Evolutionary conservation across 805 yeast genomes (phyloP), one percentile per base, ranked within the genome.

Genomic region (Cyberlindnera petersonii): DNA sequence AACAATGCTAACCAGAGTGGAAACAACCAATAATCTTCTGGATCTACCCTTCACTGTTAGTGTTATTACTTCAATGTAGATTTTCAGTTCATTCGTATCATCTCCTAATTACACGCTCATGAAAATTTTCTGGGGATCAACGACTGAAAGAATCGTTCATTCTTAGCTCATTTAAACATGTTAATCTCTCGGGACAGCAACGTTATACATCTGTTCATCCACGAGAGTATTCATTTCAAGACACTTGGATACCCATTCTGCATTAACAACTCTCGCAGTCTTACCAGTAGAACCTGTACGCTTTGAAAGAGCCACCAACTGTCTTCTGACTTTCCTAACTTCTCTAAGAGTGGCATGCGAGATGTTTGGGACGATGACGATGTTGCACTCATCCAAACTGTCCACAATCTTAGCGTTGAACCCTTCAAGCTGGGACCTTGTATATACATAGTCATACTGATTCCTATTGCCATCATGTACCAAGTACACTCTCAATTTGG

Each of bases 361-460:
- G 35, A 22, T 35, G 35, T 40, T 30, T 9, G 60, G 56, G 13
- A 65, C 63, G 13, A 79, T 60, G 6, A 77, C 61, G 16, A 69
- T 51, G 24, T 71, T 63, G 30, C 71, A 61, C 4, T 58, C 55
- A 4, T 37, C 41, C 1, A 68, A 17, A 1, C 46, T 40, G 3
- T 49, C 43, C 0, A 66, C 52, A 4, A 65, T 31, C 3, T 56
- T 59, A 1, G 78, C 85, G 18, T 76, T 80, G 34, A 73, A 67
- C 17, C 58, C 50, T 23, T 64, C 61, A 13, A 73, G 61, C 21
- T 59, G 55, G 6, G 40, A 26, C 42, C 13, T 45, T 29, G 20
- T 46, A 23, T 27, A 42, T 35, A 16, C 40, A 34, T 21, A 39
- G 35, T 28, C 34, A 30, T 40, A 44, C 5, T 20, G 29, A 4